Evolutionary conservation across 768 basidiomycete genomes (phyloP).

Genomic region (Rhodotorula sphaerocarpa): DNA sequence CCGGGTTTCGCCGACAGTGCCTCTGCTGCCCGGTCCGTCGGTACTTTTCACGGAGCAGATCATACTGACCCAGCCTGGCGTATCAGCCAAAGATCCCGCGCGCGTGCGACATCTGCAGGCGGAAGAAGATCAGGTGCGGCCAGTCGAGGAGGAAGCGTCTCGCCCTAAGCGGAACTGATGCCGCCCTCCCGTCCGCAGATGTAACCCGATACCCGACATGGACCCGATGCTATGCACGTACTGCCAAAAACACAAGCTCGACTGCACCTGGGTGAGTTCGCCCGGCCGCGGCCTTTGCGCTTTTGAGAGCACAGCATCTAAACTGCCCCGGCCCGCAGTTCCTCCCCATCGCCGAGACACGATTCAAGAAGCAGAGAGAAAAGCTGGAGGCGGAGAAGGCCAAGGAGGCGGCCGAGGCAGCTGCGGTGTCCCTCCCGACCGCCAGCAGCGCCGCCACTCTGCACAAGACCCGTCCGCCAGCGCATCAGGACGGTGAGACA

Average conservation of each 20-base stretch:
- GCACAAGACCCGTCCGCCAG: neutral
- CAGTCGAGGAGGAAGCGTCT: neutral
- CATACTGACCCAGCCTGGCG: neutral
- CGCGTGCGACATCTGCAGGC: constrained; percentile 83
- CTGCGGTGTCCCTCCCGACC: constrained; percentile 19
- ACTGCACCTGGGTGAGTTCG: constrained; percentile 64
- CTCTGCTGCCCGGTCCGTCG: no score
- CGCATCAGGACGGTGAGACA: neutral
- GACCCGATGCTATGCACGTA: constrained; percentile 82
- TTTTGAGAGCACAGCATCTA: no score
- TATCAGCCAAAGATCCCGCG: constrained; percentile 64
- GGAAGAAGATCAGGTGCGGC: constrained; percentile 70
- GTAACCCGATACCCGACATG: constrained; percentile 72
- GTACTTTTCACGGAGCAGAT: neutral
- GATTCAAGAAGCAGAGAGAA: constrained; percentile 91
- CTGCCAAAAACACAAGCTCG: constrained; percentile 85
- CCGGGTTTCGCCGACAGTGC: neutral
- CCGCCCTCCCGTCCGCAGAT: constrained; percentile 46
- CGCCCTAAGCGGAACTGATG: neutral
- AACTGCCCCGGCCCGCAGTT: constrained; percentile 47
- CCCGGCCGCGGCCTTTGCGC: neutral
- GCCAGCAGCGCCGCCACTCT: constrained; percentile 22
- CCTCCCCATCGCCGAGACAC: constrained; percentile 94
- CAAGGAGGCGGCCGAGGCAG: constrained; percentile 2
- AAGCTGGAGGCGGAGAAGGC: constrained; percentile 55